Base-by-base conservation (phyloP, 2,329 filamentous ascomycete species). In the Curvularia verruculosa region DNA sequence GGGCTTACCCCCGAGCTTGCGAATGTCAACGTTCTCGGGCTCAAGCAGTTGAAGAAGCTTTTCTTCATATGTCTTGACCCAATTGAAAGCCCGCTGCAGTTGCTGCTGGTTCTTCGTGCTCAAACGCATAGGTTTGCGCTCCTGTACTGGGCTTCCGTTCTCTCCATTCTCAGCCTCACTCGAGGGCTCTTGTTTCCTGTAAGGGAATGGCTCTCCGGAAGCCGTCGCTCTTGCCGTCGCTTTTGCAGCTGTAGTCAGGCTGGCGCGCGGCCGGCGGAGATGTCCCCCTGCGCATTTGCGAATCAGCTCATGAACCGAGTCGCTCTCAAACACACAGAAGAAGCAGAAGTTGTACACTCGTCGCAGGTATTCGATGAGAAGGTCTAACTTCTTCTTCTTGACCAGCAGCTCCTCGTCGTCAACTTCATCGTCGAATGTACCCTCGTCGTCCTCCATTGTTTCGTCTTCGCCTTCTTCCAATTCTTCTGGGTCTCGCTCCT, bases 341-440 rank as follows among this genome's bases (percentile, higher is more conserved):
- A 99, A 97, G 81, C 95, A 99, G 80, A 99, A 98, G 79, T 95
- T 97, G 83, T 96, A 96, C 50, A 99, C 95, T 15, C 95, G 89
- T 50, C 95, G 92, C 58, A 99, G 84, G 75, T 99, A 99, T 79
- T 99, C 95, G 51, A 98, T 95, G 76, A 96, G 84, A 34, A 99
- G 83, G 78, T 99, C 95, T 48, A 99, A 86, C 71, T 95, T 93
- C 82, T 99, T 98, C 85, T 98, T 98, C 83, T 96, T 95, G 39
- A 88, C 85, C 52, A 97, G 77, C 37, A 97, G 81, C 39, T 97
- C 92, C 71, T 96, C 92, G 69, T 96, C 92, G 66, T 99, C 94
- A 31, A 88, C 84, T 60, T 97, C 94, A 50, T 95, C 91, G 58
- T 92, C 84, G 46, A 82, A 78, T 26, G 83, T 85, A 18, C 84